Evolutionary conservation across 192 early-diverging fungal species (phyloP).

Genomic region (Coemansia aciculifera): DNA sequence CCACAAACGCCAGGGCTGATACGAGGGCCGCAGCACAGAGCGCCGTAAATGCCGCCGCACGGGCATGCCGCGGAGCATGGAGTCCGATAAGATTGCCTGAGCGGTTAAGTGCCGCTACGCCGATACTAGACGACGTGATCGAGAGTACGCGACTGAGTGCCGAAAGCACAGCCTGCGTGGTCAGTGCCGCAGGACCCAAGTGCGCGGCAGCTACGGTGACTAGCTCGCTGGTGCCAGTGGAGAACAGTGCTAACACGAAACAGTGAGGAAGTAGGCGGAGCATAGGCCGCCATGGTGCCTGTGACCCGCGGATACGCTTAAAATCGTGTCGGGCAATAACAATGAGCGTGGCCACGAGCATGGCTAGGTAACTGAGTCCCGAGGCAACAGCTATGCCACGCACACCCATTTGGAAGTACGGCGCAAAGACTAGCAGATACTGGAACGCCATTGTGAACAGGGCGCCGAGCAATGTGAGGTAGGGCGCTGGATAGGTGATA

Average conservation of each 20-base stretch:
- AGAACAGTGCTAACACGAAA: constrained; percentile 33
- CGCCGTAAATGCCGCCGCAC: constrained; percentile 10
- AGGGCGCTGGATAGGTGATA: constrained; percentile 47
- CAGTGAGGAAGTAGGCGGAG: constrained; percentile 32
- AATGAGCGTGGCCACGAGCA: constrained; percentile 57
- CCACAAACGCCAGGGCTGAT: constrained; percentile 40
- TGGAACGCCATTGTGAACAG: constrained; percentile 31
- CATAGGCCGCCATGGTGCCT: constrained; percentile 43
- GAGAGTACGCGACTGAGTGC: constrained; percentile 70
- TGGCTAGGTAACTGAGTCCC: constrained; percentile 59
- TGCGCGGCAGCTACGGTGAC: constrained; percentile 77
- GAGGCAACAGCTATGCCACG: constrained; percentile 70
- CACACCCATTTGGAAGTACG: constrained; percentile 59
- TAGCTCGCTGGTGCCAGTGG: constrained; percentile 62
- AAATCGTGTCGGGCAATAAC: constrained; percentile 48
- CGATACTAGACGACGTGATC: constrained; percentile 68
- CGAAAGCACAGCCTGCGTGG: constrained; percentile 77
- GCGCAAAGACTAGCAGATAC: constrained; percentile 47
- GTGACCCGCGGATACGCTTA: constrained; percentile 25
- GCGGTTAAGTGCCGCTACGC: constrained; percentile 78
- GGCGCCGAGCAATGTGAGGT: constrained; percentile 42
- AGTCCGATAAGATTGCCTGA: constrained; percentile 74
- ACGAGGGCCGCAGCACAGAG: constrained; percentile 18
- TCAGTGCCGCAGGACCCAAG: constrained; percentile 70
- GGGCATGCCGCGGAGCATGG: constrained; percentile 23